Base-by-base conservation (phyloP, 2,329 filamentous ascomycete genomes). In the Aureobasidium musti region DNA sequence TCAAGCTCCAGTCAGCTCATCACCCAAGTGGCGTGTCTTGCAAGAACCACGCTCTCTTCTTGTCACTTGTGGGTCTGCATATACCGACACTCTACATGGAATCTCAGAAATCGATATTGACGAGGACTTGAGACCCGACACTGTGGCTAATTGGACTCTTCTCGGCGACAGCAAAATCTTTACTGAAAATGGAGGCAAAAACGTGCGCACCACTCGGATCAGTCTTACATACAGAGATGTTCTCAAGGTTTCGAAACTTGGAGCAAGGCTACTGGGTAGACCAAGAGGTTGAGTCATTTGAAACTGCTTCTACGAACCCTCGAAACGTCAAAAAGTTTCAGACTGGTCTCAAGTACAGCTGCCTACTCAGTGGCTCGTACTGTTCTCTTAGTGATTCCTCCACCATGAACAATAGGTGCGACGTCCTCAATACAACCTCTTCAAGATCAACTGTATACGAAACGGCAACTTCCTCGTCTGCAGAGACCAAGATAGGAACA, bases 151-250 rank as follows among this genome's bases (percentile, higher is more conserved):
- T 74, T 95, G 91, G 91, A 72, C 79, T 11, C 77, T 91, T 19
- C 79, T 94, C 41, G 81, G 84, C 8, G 81, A 86, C 23, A 74
- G 76, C 1, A 76, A 79, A 4, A 26, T n/a, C 3, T 71, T 80
- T 35, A 73, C 73, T 14, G 70, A 52, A 68, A 72, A 61, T 82
- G 79, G 81, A 13, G 89, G 89, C 1, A 77, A 77, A 49, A 88
- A 86, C 73, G 72, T 80, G 61, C 84, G 91, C 49, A 77, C 79
- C 50, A 87, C 82, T 13, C 84, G 91, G 66, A 86, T 87, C 30
- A 93, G 91, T 77, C 79, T 94, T 70, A 95, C 91, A 1, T 94
- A 95, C 75, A 84, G 94, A 70, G 93, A 98, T 79, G 94, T 98
- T 47, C 79, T 94, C 70, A 91, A 89, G 73, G 90, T 96, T 21